Conservation (phyloP, 192 early-diverging fungal species). For the Tieghemiomyces parasiticus region DNA sequence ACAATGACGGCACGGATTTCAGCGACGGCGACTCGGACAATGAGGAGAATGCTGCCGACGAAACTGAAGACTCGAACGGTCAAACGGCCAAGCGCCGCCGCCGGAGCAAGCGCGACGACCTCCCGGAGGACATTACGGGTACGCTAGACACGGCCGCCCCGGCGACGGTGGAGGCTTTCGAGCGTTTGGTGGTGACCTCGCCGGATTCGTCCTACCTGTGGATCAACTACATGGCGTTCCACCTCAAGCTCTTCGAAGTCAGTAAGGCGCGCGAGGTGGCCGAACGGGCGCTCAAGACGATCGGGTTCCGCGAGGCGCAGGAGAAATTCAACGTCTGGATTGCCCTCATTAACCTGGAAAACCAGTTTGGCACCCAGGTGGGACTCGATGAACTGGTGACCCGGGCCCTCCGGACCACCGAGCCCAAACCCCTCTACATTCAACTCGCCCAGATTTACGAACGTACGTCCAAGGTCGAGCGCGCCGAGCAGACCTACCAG, state of each 20-base stretch:
- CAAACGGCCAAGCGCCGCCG: constrained; percentile 39
- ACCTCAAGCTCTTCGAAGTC: constrained; percentile 84
- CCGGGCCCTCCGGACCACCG: constrained; percentile 67
- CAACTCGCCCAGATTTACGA: constrained; percentile 86
- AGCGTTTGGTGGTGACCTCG: constrained; percentile 81
- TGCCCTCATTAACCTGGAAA: constrained; percentile 89
- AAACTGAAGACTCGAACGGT: constrained; percentile 18
- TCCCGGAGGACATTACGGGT: constrained; percentile 50
- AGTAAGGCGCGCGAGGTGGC: constrained; percentile 84
- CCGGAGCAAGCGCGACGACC: constrained; percentile 24
- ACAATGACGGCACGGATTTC: too few relatives aligned
- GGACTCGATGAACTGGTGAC: constrained; percentile 69
- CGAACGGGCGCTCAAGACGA: constrained; percentile 86
- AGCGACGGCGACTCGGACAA: constrained; percentile 34
- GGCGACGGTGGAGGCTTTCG: constrained; percentile 71
- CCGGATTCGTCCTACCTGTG: constrained; percentile 95
- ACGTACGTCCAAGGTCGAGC: constrained; percentile 53
- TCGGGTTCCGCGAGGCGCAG: constrained; percentile 80
- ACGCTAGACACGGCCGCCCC: constrained; percentile 52
- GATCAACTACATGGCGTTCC: constrained; percentile 99
- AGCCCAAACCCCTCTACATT: constrained; percentile 80
- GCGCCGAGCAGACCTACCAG: constrained; percentile 53
- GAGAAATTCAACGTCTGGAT: constrained; percentile 99
- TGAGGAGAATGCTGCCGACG: constrained; percentile 14
- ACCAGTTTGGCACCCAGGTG: constrained; percentile 78